Conservation (phyloP, 345 rosid species). For the Populus ilicifolia region DNA sequence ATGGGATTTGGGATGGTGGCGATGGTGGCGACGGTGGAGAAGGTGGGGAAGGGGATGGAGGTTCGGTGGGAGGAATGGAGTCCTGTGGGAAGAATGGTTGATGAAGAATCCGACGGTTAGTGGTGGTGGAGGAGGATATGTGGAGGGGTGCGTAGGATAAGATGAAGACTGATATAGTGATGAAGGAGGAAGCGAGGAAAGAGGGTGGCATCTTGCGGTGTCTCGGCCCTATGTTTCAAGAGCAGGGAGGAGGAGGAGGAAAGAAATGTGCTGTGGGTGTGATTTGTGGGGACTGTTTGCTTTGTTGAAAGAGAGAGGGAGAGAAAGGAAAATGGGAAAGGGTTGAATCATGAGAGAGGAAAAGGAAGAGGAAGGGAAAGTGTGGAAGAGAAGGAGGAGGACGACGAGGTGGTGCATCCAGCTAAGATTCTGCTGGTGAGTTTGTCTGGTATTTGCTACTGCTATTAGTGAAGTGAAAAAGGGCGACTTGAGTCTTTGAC, state of each 20-base stretch:
- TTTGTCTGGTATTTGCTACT: not conserved
- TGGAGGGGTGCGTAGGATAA: slow-evolving; percentile 8
- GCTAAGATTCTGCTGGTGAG: slow-evolving; percentile 69
- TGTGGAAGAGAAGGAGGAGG: not conserved
- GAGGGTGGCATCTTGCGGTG: slow-evolving; percentile 39
- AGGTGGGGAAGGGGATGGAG: slow-evolving; percentile 41
- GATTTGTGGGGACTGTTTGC: slow-evolving; percentile 2
- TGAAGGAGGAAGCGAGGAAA: slow-evolving; percentile 12
- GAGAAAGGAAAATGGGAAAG: not conserved
- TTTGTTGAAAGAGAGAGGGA: not conserved
- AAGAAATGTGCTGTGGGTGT: too few species aligned
- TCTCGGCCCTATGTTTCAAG: not conserved
- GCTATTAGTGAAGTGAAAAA: not conserved
- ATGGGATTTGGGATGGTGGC: slow-evolving; percentile 43
- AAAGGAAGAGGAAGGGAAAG: not conserved
- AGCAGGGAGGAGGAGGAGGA: not conserved
- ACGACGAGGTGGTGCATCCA: slow-evolving; percentile 46
- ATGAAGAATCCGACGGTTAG: slow-evolving; percentile 70
- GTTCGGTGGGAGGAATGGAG: slow-evolving; percentile 45
- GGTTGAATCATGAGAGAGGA: not conserved
- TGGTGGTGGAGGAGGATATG: not conserved
- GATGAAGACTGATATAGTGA: slow-evolving; percentile 25
- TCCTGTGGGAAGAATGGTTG: slow-evolving; percentile 55
- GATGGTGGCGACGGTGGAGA: slow-evolving; percentile 23
- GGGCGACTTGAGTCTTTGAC: not conserved